Conservation (phyloP, 169 alveolate genomes). For the Eimeria necatrix region DNA sequence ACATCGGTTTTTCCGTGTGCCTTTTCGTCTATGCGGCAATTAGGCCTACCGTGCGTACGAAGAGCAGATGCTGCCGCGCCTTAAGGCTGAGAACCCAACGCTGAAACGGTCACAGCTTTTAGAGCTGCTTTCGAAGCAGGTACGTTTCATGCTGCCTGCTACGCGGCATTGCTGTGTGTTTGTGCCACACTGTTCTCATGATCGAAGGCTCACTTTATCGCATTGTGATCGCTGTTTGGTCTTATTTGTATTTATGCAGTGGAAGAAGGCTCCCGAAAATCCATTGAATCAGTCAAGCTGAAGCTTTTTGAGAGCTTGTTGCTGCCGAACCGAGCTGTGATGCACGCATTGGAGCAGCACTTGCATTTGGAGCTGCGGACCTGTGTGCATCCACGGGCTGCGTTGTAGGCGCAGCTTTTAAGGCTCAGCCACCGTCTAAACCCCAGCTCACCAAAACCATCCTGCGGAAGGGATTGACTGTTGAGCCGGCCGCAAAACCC, state of each 20-base stretch:
- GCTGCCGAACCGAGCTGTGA: neutral
- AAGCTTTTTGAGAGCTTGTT: neutral
- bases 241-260: conserved; percentile 27
- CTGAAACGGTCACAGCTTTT: conserved; percentile 72
- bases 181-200: too few species aligned
- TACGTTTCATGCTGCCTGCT: neutral
- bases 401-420: too few species aligned
- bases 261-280: conserved; percentile 78
- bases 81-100: conserved; percentile 76
- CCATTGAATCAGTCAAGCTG: conserved; percentile 71
- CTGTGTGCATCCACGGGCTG: too few species aligned
- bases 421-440: too few species aligned
- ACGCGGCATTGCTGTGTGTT: too few species aligned
- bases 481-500: too few species aligned
- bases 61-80: conserved; percentile 76
- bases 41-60: conserved; percentile 79
- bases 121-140: conserved; percentile 71
- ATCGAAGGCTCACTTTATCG: too few species aligned
- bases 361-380: too few species aligned
- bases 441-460: too few species aligned
- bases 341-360: too few species aligned
- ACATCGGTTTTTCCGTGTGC: neutral
- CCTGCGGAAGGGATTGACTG: too few species aligned
- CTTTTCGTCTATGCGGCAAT: neutral
- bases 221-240: neutral